These are phyloP conservation scores for Trichomonascaceae sp. DNA, from an alignment of 1,139 yeast genomes.

Conservation along the genomic window DNA sequence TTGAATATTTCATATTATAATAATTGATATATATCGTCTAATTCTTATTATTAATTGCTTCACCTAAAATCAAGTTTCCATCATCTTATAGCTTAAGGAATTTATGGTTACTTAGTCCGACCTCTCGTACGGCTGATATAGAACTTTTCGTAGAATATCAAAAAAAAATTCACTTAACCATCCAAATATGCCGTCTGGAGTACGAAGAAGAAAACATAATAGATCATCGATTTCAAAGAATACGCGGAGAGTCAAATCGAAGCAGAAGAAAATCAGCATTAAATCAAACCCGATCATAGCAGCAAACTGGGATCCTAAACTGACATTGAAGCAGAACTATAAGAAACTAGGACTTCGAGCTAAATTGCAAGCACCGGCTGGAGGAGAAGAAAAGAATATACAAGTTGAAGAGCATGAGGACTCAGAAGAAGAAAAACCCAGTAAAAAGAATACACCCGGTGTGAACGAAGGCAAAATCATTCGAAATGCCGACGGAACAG, in stretches of 20 bases:
- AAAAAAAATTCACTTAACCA: neutral
- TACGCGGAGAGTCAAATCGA: constrained; percentile 64
- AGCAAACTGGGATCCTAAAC: constrained; percentile 79
- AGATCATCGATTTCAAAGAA: constrained; percentile 63
- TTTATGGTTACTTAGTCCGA: no score
- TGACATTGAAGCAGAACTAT: constrained; percentile 73
- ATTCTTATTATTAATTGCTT: no score
- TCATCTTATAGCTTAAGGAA: no score
- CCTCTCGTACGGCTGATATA: neutral
- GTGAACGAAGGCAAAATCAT: constrained; percentile 74
- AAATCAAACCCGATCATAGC: constrained; percentile 72
- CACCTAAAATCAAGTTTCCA: neutral
- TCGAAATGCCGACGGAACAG: constrained; percentile 65
- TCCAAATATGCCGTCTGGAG: constrained; percentile 33
- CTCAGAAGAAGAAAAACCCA: constrained; percentile 39
- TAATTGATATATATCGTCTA: no score
- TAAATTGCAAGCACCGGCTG: constrained; percentile 52
- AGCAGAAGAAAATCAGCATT: constrained; percentile 57
- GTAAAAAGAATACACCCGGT: constrained; percentile 34
- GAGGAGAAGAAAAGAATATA: constrained; percentile 37
- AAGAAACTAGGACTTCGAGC: constrained; percentile 68
- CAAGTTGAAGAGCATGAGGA: constrained; percentile 23
- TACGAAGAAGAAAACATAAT: constrained; percentile 80
- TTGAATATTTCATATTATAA: no score
- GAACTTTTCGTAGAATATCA: neutral